A percentile compares a stretch with the other conserved stretches of the same genome.
Conservation (phyloP, 176 grass and related monocot genomes). For the Puya raimondii region DNA sequence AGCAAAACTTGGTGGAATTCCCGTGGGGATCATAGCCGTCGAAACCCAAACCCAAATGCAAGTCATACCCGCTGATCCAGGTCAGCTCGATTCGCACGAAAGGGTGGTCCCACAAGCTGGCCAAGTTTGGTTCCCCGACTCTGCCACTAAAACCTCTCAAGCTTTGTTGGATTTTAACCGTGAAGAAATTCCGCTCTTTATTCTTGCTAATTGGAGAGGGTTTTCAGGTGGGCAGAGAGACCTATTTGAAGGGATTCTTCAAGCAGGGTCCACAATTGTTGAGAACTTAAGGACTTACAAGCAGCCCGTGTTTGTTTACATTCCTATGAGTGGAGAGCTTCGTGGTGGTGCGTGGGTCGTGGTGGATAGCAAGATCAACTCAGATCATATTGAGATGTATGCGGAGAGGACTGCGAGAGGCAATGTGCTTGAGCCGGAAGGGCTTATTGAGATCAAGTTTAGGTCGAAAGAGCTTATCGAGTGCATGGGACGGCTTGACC, state of each 20-base stretch:
- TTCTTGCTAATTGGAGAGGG: constrained; percentile 97
- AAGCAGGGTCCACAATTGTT: constrained; percentile 92
- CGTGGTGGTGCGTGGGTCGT: constrained; percentile 97
- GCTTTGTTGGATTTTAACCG: constrained; percentile 87
- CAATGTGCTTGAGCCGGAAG: constrained; percentile 91
- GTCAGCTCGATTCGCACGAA: constrained; percentile 88
- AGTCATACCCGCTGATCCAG: constrained; percentile 91
- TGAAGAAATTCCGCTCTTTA: constrained; percentile 88
- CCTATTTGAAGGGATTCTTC: constrained; percentile 99
- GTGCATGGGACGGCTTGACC: constrained; percentile 88
- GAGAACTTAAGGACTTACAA: constrained; percentile 93
- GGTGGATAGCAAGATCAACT: constrained; percentile 99
- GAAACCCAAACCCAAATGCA: constrained; percentile 97
- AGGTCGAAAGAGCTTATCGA: constrained; percentile 74
- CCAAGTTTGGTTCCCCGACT: constrained; percentile 98
- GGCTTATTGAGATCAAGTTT: constrained; percentile 93
- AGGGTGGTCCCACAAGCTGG: constrained; percentile 89
- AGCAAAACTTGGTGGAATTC: constrained; percentile 92
- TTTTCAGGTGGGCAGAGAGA: constrained; percentile 98
- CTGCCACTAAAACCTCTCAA: constrained; percentile 91
- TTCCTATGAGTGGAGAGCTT: constrained; percentile 84
- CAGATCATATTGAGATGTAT: constrained; percentile 97
- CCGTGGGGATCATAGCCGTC: constrained; percentile 87
- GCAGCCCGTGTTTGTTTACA: constrained; percentile 94
- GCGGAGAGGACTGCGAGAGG: constrained; percentile 75